Evolutionary conservation across 345 rosid species (phyloP), one percentile per base, ranked within the genome.

Genomic region (Gossypium raimondii): DNA sequence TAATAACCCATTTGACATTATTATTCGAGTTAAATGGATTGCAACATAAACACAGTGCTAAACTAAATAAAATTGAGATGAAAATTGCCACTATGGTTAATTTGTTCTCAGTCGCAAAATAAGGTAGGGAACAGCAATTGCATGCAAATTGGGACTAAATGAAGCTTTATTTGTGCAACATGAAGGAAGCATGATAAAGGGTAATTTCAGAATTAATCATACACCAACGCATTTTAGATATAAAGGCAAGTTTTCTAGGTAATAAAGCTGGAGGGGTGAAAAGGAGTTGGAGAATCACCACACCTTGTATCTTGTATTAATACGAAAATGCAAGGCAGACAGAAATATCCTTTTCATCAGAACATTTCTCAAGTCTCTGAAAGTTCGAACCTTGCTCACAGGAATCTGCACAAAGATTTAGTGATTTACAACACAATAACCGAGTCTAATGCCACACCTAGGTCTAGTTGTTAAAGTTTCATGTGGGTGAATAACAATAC

Each of bases 331-430:
- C 85, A 93, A 87, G 65, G 99, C 97, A 81, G 99, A 96, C 11
- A 96, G 84, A 83, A 96, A 96, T 88, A 96, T 96, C 81, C 99
- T 87, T 81, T 96, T 96, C 98, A 96, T 96, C 81, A 96, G 78
- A 85, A 96, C 98, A 78, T 86, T 90, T 43, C 97, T 93, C 85
- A 96, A 82, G 84, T 96, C 98, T 72, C 93, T 92, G 77, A 87
- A 96, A 57, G 97, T 93, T 68, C 50, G 91, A 78, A 93, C 98
- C 84, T 90, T 92, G 73, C 77, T 87, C 72, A 93, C 99, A 10
- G 98, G 99, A 87, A 93, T 86, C 99, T 94, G 93, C 84, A 89
- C 70, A 52, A 78, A 80, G 74, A 78, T 43, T 76, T 50, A 52
- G 77, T 79, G 74, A 78, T 47, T 76, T 50, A 63, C 17, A 77